These are phyloP conservation scores for Rhododendron vialii DNA, from an alignment of 148 eudicot genomes.

Conservation along the genomic window DNA sequence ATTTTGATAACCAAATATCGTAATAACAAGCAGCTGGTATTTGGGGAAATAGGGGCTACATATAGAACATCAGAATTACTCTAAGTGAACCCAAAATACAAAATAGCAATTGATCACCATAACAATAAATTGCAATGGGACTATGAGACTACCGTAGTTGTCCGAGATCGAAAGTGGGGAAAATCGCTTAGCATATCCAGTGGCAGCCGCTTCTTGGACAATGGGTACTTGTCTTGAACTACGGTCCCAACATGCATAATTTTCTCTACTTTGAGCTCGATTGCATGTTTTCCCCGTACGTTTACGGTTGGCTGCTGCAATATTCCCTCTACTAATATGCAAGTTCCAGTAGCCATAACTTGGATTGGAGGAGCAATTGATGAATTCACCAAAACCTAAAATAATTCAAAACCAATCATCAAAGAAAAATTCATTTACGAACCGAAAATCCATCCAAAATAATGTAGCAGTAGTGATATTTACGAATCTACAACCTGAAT, in stretches of 20 bases:
- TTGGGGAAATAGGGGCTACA: background rate
- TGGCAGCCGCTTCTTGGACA: constrained; percentile 75
- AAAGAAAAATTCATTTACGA: background rate
- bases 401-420: background rate
- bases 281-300: constrained; percentile 43
- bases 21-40: background rate
- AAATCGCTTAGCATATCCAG: constrained; percentile 58
- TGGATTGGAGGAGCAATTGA: constrained; percentile 50
- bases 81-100: background rate
- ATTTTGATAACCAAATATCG: background rate
- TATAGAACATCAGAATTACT: background rate
- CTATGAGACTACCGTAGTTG: constrained; percentile 57
- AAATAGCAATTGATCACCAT: background rate
- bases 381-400: constrained; percentile 77
- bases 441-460: background rate
- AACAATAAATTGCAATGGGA: background rate
- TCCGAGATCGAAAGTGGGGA: constrained; percentile 80
- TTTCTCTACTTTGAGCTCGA: constrained; percentile 79
- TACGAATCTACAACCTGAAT: background rate
- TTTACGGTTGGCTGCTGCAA: constrained; percentile 60
- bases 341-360: constrained; percentile 66
- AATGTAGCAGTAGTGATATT: background rate
- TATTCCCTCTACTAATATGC: constrained; percentile 71
- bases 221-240: constrained; percentile 65
- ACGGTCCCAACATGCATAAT: constrained; percentile 72